A percentile compares a stretch with the other conserved stretches of the same genome.
Evolutionary conservation across 257 asterid genomes (phyloP).

Genomic region (Coffea eugenioides): DNA sequence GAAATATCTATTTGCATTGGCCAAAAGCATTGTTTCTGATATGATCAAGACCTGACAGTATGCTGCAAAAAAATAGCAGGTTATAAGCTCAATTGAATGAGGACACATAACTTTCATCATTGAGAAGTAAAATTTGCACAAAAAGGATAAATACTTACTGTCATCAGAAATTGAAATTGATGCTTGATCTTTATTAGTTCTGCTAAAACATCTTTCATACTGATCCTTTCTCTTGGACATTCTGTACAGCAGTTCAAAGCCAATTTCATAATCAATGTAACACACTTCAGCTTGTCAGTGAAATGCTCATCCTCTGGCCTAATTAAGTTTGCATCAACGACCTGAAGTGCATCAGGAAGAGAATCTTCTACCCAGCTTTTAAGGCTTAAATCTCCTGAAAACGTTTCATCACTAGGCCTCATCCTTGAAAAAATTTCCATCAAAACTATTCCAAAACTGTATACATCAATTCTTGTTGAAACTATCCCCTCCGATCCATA

Average conservation of each 20-base stretch:
- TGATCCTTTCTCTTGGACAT: conserved; percentile 30
- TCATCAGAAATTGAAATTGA: not conserved
- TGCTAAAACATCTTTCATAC: conserved; percentile 23
- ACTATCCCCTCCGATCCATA: not conserved
- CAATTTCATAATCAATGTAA: conserved; percentile 27
- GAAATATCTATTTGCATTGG: too few relatives aligned
- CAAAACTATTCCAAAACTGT: conserved; percentile 8
- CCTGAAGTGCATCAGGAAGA: not conserved
- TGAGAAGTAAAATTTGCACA: too few relatives aligned
- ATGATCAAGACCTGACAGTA: too few relatives aligned
- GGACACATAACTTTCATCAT: too few relatives aligned
- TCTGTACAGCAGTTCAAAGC: conserved; percentile 30
- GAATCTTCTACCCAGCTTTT: not conserved
- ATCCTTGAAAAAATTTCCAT: conserved; percentile 3
- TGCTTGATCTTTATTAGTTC: conserved; percentile 30
- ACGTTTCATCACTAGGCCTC: conserved; percentile 5
- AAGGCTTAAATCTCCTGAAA: not conserved
- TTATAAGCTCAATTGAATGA: too few relatives aligned
- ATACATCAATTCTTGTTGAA: not conserved
- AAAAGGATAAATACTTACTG: not conserved
- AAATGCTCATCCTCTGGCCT: conserved; percentile 11
- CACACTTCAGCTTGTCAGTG: conserved; percentile 14
- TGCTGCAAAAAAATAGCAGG: too few relatives aligned
- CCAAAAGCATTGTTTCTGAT: too few relatives aligned
- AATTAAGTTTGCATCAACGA: conserved; percentile 24